These are phyloP conservation scores for Leccinum truebloodii DNA, from an alignment of 768 basidiomycete genomes.

Conservation along the genomic window DNA sequence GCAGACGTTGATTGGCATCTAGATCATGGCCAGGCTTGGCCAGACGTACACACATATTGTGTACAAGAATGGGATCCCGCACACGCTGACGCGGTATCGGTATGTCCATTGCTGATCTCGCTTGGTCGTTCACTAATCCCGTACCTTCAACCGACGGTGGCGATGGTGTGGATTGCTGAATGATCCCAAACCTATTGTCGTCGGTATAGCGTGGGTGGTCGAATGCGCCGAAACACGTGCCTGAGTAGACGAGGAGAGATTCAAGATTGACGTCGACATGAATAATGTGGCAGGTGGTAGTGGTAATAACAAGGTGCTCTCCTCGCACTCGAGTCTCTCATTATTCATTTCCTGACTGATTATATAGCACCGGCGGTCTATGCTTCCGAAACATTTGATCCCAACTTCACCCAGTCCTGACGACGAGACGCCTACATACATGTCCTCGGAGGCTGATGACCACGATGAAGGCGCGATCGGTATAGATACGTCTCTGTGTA, in stretches of 20 bases:
- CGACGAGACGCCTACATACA: constrained; percentile 9
- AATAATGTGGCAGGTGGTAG: constrained; percentile 52
- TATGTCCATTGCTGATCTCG: constrained; percentile 30
- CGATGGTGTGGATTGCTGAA: constrained; percentile 48
- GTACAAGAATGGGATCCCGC: constrained; percentile 78
- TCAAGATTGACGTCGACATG: constrained; percentile 61
- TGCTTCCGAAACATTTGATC: constrained; percentile 63
- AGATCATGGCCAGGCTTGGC: constrained; percentile 68
- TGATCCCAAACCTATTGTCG: constrained; percentile 70
- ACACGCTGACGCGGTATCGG: constrained; percentile 75
- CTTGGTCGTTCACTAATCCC: neutral
- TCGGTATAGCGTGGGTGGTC: constrained; percentile 89
- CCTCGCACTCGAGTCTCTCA: neutral
- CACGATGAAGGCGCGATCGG: constrained; percentile 34
- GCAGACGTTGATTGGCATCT: neutral
- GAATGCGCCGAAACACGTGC: constrained; percentile 73
- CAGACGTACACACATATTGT: constrained; percentile 82
- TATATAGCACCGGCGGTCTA: constrained; percentile 67
- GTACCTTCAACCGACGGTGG: neutral
- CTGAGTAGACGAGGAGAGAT: constrained; percentile 64
- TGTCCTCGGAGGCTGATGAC: constrained; percentile 30
- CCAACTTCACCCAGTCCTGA: constrained; percentile 26
- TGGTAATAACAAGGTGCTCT: constrained; percentile 59
- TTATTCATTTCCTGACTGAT: neutral
- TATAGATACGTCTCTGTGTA: constrained; percentile 24